A percentile compares a stretch with the other conserved stretches of the same genome.
Conservation (phyloP, 306 rosid species). For the Prunus kanzakura region DNA sequence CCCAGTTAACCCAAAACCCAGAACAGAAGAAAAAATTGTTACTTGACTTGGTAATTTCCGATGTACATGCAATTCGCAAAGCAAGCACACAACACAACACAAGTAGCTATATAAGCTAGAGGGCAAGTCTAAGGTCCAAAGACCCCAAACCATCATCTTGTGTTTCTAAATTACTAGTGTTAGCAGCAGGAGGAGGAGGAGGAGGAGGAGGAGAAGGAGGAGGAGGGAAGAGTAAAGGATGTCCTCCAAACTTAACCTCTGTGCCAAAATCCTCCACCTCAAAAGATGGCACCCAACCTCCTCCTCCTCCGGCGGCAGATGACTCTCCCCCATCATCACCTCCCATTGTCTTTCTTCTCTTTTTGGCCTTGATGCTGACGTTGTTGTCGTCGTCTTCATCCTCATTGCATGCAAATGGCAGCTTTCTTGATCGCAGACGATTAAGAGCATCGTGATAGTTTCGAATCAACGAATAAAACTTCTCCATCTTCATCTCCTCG, state of each 20-base stretch:
- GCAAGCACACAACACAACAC: background rate
- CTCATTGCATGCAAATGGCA: background rate
- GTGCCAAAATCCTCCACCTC: background rate
- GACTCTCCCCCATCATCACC: background rate
- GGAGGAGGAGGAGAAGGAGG: background rate
- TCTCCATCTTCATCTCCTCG: constrained; percentile 1
- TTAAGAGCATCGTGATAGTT: background rate
- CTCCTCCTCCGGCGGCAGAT: background rate
- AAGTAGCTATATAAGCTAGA: background rate
- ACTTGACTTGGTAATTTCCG: background rate
- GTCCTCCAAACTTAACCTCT: background rate
- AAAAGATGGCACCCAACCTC: background rate
- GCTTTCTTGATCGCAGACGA: background rate
- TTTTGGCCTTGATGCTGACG: background rate
- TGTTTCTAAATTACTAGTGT: background rate
- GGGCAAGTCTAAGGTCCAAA: background rate
- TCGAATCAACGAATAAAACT: background rate
- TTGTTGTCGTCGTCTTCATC: background rate
- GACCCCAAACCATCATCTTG: background rate
- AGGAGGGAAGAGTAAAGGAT: background rate
- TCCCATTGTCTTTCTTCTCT: background rate
- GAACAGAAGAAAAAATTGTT: too few species aligned
- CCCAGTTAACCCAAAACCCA: too few species aligned
- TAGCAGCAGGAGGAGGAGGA: background rate
- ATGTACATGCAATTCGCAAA: background rate